Conservation (phyloP, 495 filamentous ascomycete species). For the Aspergillus incahuasiensis region DNA sequence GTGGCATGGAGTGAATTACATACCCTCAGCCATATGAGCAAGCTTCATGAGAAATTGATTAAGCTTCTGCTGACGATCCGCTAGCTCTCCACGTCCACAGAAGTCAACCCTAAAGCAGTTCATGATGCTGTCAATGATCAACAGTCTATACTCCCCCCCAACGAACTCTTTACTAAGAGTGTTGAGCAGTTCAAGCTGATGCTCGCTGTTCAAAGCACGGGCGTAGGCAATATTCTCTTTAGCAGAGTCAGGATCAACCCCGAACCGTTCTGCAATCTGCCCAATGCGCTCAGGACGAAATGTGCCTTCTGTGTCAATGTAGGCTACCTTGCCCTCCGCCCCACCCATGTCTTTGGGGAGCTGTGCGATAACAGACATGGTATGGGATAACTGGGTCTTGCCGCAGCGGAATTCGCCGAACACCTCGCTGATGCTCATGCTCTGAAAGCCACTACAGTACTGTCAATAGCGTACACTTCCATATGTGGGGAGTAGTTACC, state of each 20-base stretch:
- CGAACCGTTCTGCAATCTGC: conserved; percentile 74
- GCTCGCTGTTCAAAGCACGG: conserved; percentile 69
- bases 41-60: conserved; percentile 66
- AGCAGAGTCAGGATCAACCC: conserved; percentile 57
- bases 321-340: conserved; percentile 73
- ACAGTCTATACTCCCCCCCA: conserved; percentile 63
- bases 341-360: conserved; percentile 59
- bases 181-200: conserved; percentile 68
- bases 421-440: conserved; percentile 75
- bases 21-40: conserved; percentile 70
- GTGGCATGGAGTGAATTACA: neutral
- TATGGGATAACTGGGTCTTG: conserved; percentile 67
- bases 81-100: conserved; percentile 68
- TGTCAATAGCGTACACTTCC: neutral
- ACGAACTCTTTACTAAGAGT: conserved; percentile 61
- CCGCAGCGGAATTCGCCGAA: conserved; percentile 72
- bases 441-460: conserved; percentile 62
- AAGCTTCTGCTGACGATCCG: conserved; percentile 72
- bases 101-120: conserved; percentile 74
- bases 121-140: conserved; percentile 78
- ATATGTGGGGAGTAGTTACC: conserved; percentile 37
- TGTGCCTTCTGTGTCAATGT: conserved; percentile 78
- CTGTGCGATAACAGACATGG: conserved; percentile 66
- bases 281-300: conserved; percentile 68
- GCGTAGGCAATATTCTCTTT: conserved; percentile 75